Evolutionary conservation across 805 yeast species (phyloP).

Genomic region (Saccharomycopsis fermentans): DNA sequence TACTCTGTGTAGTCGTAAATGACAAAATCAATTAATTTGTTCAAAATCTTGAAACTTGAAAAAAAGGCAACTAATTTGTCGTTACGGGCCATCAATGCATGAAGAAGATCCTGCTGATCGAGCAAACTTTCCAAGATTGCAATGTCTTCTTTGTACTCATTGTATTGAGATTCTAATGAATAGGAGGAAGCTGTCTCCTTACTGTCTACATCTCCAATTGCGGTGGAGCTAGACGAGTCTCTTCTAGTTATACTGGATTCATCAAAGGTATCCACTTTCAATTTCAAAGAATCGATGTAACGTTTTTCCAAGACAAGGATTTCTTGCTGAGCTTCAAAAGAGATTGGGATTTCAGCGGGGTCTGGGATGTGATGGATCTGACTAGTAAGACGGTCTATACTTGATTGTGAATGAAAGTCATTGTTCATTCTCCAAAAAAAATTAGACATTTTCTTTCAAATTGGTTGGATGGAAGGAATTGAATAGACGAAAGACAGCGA

Average conservation of each 20-base stretch:
- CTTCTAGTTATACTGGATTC: background rate
- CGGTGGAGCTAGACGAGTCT: background rate
- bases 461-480: too few relatives aligned
- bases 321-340: background rate
- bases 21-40: constrained; percentile 53
- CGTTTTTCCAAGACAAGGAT: background rate
- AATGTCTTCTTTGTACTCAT: constrained; percentile 16
- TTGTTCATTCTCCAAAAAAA: constrained; percentile 2
- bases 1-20: constrained; percentile 31
- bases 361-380: background rate
- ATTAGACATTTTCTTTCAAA: background rate
- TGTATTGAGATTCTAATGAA: constrained; percentile 9
- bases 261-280: background rate
- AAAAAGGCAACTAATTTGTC: constrained; percentile 68
- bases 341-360: background rate
- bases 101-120: constrained; percentile 65
- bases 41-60: constrained; percentile 66
- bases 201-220: too few relatives aligned
- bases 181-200: too few relatives aligned
- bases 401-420: background rate
- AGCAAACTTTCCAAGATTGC: constrained; percentile 44
- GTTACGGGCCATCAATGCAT: constrained; percentile 64
- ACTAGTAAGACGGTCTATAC: background rate
- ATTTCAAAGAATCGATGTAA: background rate
- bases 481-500: too few relatives aligned